A percentile compares a stretch with the other conserved stretches of the same genome.
Conservation (phyloP, 371 early-diverging fungal genomes). For the Amoeboradix gromovi region DNA sequence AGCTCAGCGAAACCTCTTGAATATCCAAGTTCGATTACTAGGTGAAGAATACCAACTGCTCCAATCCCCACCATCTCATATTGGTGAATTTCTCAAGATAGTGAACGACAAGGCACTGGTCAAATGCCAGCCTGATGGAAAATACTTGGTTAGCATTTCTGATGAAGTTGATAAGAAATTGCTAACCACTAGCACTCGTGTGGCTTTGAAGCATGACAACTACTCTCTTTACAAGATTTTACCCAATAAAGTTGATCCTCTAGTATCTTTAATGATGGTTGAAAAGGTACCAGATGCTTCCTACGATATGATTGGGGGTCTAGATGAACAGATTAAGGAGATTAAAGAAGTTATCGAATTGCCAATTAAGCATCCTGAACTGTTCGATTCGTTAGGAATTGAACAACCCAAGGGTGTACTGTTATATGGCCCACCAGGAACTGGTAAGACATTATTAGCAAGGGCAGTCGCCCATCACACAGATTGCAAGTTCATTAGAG, state of each 20-base stretch:
- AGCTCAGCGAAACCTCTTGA: constrained; percentile 88
- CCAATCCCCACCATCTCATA: constrained; percentile 89
- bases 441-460: constrained; percentile 94
- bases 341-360: constrained; percentile 98
- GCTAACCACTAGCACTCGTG: constrained; percentile 79
- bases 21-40: constrained; percentile 86
- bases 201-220: constrained; percentile 83
- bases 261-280: constrained; percentile 96
- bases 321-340: constrained; percentile 98
- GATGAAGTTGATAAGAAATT: constrained; percentile 60
- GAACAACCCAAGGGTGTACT: constrained; percentile 97
- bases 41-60: constrained; percentile 89
- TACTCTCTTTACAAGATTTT: constrained; percentile 60
- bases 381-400: constrained; percentile 96
- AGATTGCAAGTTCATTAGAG: constrained; percentile 96
- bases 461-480: constrained; percentile 99
- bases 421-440: constrained; percentile 95
- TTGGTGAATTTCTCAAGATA: constrained; percentile 93
- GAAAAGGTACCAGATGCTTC: constrained; percentile 99
- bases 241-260: constrained; percentile 79
- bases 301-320: constrained; percentile 97
- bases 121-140: constrained; percentile 96
- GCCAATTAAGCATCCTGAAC: constrained; percentile 95
- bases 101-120: constrained; percentile 97
- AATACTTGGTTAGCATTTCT: constrained; percentile 87